These are phyloP conservation scores for Aspergillus diversus DNA, from an alignment of 495 filamentous ascomycete genomes.

Conservation along the genomic window DNA sequence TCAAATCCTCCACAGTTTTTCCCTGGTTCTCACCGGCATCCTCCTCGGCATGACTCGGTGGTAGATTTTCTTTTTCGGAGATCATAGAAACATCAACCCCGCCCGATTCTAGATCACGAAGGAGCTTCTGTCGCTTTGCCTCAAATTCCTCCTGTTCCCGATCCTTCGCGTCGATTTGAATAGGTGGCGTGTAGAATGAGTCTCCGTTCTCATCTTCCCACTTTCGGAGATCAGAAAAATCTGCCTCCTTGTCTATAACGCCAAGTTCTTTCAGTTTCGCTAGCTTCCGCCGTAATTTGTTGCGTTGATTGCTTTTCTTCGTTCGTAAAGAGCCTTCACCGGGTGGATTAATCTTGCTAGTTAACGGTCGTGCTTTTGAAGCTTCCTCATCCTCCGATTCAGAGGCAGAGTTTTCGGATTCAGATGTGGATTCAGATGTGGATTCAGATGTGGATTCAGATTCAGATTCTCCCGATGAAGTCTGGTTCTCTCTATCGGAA, in stretches of 20 bases:
- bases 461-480: slow-evolving; percentile 11
- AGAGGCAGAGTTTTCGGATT: slow-evolving; percentile 23
- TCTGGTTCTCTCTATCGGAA: slow-evolving; percentile 7
- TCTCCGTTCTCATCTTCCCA: slow-evolving; percentile 39
- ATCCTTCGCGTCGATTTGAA: slow-evolving; percentile 25
- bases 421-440: slow-evolving; percentile 27
- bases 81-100: slow-evolving; percentile 50
- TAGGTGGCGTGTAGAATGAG: slow-evolving; percentile 30
- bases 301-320: slow-evolving; percentile 57
- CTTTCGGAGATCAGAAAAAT: slow-evolving; percentile 47
- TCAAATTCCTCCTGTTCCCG: slow-evolving; percentile 48
- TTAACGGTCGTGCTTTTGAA: slow-evolving; percentile 3
- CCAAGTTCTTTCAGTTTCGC: slow-evolving; percentile 54
- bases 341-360: slow-evolving; percentile 33
- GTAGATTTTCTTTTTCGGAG: slow-evolving; percentile 42
- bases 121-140: slow-evolving; percentile 52
- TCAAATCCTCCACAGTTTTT: slow-evolving; percentile 20
- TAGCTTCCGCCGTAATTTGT: slow-evolving; percentile 50
- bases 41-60: slow-evolving; percentile 22
- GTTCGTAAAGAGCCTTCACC: slow-evolving; percentile 54
- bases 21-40: slow-evolving; percentile 27
- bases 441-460: slow-evolving; percentile 26
- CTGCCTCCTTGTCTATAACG: slow-evolving; percentile 50
- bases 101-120: slow-evolving; percentile 54
- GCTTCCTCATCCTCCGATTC: slow-evolving; percentile 33